These are phyloP conservation scores for Aureobasidium sp. DNA, from an alignment of 2,329 filamentous ascomycete genomes.

Conservation along the genomic window DNA sequence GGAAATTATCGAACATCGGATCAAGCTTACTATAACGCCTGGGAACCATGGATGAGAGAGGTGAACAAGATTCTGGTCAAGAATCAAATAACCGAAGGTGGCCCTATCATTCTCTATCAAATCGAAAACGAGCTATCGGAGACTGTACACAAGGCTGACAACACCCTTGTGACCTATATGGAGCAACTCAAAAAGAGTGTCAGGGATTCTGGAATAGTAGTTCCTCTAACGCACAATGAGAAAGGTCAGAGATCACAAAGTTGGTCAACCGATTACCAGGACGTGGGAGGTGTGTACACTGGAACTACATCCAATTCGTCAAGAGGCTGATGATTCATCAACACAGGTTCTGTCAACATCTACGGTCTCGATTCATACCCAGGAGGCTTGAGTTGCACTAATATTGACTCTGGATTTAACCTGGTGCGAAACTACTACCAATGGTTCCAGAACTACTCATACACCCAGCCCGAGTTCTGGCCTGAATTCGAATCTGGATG, in stretches of 20 bases:
- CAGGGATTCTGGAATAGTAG: conserved; percentile 47
- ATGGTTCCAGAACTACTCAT: conserved; percentile 28
- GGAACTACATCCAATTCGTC: too few species aligned
- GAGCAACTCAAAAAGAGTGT: conserved; percentile 46
- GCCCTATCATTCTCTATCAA: conserved; percentile 48
- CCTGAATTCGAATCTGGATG: conserved; percentile 53
- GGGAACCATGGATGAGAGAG: conserved; percentile 40
- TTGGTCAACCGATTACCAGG: conserved; percentile 53
- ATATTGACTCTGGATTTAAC: conserved; percentile 45
- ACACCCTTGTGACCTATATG: conserved; percentile 43
- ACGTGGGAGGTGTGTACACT: conserved; percentile 33
- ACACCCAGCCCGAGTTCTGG: conserved; percentile 46
- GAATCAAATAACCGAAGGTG: conserved; percentile 47
- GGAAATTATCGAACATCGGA: conserved; percentile 37
- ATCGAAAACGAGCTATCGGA: conserved; percentile 47
- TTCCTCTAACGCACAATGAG: conserved; percentile 51
- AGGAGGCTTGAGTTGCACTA: conserved; percentile 53
- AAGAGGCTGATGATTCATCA: too few species aligned
- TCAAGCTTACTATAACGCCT: conserved; percentile 42
- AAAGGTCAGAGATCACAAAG: conserved; percentile 51
- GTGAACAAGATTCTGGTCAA: conserved; percentile 44
- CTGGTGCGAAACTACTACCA: conserved; percentile 42
- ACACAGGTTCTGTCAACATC: conserved; percentile 28
- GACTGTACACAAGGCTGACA: conserved; percentile 35
- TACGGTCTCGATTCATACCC: conserved; percentile 46